These are phyloP conservation scores for Paecilomyces sp. DNA, from an alignment of 2,329 filamentous ascomycete genomes.

Conservation along the genomic window DNA sequence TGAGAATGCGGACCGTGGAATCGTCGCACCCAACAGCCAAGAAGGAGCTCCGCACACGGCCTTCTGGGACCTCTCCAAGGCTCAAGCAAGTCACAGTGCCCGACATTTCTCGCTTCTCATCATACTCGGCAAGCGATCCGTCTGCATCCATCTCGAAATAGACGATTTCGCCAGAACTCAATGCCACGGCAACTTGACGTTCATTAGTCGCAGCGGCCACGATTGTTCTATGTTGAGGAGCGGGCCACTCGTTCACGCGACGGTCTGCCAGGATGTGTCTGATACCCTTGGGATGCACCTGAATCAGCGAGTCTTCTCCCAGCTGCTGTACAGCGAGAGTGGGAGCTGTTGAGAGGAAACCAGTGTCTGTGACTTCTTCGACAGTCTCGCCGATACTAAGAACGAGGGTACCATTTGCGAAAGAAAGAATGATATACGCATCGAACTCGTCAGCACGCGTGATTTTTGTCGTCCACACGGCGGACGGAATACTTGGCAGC, in stretches of 20 bases:
- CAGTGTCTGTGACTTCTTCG: constrained; percentile 88
- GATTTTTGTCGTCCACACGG: constrained; percentile 93
- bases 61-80: constrained; percentile 85
- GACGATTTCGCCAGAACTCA: constrained; percentile 93
- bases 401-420: constrained; percentile 82
- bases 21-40: constrained; percentile 96
- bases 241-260: constrained; percentile 84
- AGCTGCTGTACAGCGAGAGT: constrained; percentile 91
- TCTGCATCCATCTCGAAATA: constrained; percentile 97
- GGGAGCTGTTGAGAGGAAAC: constrained; percentile 79
- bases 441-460: constrained; percentile 77
- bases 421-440: constrained; percentile 91
- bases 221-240: constrained; percentile 88
- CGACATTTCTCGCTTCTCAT: constrained; percentile 91
- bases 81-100: constrained; percentile 94
- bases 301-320: constrained; percentile 84
- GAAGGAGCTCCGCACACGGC: constrained; percentile 81
- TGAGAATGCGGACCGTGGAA: constrained; percentile 87
- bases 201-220: constrained; percentile 91
- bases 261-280: constrained; percentile 74
- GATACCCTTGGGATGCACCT: constrained; percentile 95
- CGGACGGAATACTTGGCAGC: constrained; percentile 77
- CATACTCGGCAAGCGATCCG: constrained; percentile 83
- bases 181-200: constrained; percentile 82
- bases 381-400: constrained; percentile 95